phyloP scores from a whole-genome alignment of 768 basidiomycete genomes.

The Boletus speciosus region DNA sequence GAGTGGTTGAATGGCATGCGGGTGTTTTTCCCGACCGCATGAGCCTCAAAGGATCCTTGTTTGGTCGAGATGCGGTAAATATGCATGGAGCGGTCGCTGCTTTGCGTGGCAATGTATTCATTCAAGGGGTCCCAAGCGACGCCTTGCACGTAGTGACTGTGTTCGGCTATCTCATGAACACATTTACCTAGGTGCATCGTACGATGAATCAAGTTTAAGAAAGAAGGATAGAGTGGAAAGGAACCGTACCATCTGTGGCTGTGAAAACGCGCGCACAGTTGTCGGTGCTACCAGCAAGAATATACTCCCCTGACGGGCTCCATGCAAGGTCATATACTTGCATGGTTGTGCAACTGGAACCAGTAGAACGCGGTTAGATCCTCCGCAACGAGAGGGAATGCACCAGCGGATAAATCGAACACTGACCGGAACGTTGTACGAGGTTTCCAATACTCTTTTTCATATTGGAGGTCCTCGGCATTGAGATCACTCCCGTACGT shows the following conservation, averaged over 20 bases:
- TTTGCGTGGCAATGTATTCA: conserved; percentile 96
- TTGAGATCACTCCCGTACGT: conserved; percentile 82
- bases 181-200: conserved; percentile 60
- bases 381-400: not conserved
- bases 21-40: conserved; percentile 86
- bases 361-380: conserved; percentile 2
- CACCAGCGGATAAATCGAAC: not conserved
- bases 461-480: conserved; percentile 76
- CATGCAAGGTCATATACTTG: conserved; percentile 98
- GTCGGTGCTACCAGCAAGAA: conserved; percentile 96
- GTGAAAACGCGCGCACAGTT: conserved; percentile 87
- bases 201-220: not conserved
- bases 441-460: conserved; percentile 95
- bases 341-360: conserved; percentile 81
- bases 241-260: conserved; percentile 59
- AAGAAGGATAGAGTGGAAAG: not conserved
- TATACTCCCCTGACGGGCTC: conserved; percentile 92
- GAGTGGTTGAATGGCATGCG: conserved; percentile 65
- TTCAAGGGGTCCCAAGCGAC: conserved; percentile 99
- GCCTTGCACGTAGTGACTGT: conserved; percentile 95
- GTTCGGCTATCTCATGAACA: conserved; percentile 87
- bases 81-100: conserved; percentile 94
- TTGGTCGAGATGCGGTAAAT: conserved; percentile 82
- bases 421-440: conserved; percentile 77
- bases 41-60: conserved; percentile 81